Base-by-base conservation (phyloP, 441 rosid genomes). In the Adansonia rubrostipa region DNA sequence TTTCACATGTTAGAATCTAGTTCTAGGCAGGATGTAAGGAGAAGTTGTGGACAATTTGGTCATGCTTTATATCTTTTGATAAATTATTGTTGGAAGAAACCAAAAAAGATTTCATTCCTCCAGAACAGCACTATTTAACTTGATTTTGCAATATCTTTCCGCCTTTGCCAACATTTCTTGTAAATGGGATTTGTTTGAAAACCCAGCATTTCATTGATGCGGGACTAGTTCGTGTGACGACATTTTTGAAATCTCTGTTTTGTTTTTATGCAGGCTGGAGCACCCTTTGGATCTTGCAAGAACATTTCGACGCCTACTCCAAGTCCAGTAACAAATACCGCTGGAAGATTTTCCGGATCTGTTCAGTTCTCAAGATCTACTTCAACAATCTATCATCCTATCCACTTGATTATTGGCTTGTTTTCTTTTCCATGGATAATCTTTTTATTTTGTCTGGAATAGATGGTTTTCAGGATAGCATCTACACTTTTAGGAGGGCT, bases 221-320 rank as follows among this genome's bases (percentile, higher is more conserved):
- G 73, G 10, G 56, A 65, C 36, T 56, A 28, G 0, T 10, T 28
- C 53, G 64, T 14, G 14, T 58, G 24, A n/a, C 14, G 47, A 53
- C 50, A 28, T 20, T 71, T 33, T 68, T 40, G 7, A 71, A 76
- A 63, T 60, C 24, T 71, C 48, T 71, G 19, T 54, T 19, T 78
- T 78, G 74, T 40, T 70, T n/a, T 80, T 80, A 74, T 83, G 82
- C 91, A 95, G 98, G 87, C 86, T 75, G 98, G 93, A 80, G 95
- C 89, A 75, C 88, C 98, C 48, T 90, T 84, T 85, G 95, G 98
- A 75, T 85, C 98, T 33, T 95, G 97, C 93, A 92, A 90, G 81
- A 91, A 89, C 72, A 62, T 91, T 76, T 60, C 89, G 40, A 71
- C 77, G 1, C 97, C 94, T 15, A 66, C 84, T 19, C 77, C 86